Percentiles rank a stretch among this genome's conserved stretches.
phyloP scores from a whole-genome alignment of 139 green algal species.

The Chlorella sp. region DNA sequence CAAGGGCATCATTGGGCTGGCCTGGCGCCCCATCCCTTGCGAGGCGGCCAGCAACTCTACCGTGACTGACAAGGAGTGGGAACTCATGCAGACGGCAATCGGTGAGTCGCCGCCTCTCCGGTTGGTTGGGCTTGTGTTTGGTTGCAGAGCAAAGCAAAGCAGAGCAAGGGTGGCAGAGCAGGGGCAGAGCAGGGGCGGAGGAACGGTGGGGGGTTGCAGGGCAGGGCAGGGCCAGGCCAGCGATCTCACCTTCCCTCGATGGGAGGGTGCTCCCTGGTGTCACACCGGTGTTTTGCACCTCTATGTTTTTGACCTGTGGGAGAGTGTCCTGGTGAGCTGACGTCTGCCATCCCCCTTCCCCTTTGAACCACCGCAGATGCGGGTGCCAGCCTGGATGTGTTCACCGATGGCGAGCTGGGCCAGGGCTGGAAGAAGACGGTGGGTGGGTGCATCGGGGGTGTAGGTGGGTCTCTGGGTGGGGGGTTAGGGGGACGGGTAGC shows the following conservation, averaged over 20 bases:
- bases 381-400: slow-evolving; percentile 30
- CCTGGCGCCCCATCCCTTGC: slow-evolving; percentile 36
- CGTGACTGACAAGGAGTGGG: not conserved
- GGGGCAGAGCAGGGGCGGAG: no score
- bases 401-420: slow-evolving; percentile 30
- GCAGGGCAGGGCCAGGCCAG: no score
- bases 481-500: no score
- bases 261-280: no score
- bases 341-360: not conserved
- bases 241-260: no score
- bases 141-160: no score
- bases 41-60: not conserved
- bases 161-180: no score
- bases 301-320: no score
- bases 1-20: slow-evolving; percentile 47
- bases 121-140: no score
- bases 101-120: slow-evolving; percentile 1
- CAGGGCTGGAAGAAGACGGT: slow-evolving; percentile 45
- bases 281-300: no score
- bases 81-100: not conserved
- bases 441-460: not conserved
- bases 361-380: not conserved
- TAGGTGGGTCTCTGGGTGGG: not conserved
- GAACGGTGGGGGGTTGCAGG: no score
- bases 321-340: no score